Evolutionary conservation across 2,329 filamentous ascomycete species (phyloP).

Genomic region (Colletotrichum gloeosporioides): DNA sequence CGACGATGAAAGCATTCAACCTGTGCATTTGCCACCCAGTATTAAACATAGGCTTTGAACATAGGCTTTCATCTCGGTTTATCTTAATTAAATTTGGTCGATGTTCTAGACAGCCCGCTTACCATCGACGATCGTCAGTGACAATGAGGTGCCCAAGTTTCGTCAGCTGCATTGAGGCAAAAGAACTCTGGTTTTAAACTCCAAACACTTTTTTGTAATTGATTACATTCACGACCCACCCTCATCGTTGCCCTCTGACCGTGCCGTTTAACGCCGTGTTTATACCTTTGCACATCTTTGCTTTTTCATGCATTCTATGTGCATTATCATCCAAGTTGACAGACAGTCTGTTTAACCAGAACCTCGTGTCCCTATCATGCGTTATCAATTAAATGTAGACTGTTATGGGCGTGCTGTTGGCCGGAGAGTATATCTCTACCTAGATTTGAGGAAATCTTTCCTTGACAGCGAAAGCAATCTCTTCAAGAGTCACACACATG

Average conservation of each 20-base stretch:
- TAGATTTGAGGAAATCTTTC: not conserved
- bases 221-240: not conserved
- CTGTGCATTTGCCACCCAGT: not conserved
- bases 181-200: too few relatives aligned
- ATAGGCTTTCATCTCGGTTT: not conserved
- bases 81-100: not conserved
- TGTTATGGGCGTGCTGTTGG: too few relatives aligned
- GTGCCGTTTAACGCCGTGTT: not conserved
- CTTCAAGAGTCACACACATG: not conserved
- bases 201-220: too few relatives aligned
- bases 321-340: not conserved
- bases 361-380: not conserved
- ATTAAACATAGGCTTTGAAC: not conserved
- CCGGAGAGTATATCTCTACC: too few relatives aligned
- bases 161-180: too few relatives aligned
- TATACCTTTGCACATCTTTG: rapidly evolving
- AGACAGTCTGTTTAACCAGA: not conserved
- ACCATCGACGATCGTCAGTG: not conserved
- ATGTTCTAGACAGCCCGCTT: not conserved
- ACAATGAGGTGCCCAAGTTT: not conserved
- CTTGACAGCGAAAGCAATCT: not conserved
- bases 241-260: not conserved
- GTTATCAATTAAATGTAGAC: not conserved
- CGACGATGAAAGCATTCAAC: not conserved
- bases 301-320: not conserved